A percentile compares a stretch with the other conserved stretches of the same genome.
Conservation (phyloP, 2,329 filamentous ascomycete species). For the Fusarium drepaniforme region DNA sequence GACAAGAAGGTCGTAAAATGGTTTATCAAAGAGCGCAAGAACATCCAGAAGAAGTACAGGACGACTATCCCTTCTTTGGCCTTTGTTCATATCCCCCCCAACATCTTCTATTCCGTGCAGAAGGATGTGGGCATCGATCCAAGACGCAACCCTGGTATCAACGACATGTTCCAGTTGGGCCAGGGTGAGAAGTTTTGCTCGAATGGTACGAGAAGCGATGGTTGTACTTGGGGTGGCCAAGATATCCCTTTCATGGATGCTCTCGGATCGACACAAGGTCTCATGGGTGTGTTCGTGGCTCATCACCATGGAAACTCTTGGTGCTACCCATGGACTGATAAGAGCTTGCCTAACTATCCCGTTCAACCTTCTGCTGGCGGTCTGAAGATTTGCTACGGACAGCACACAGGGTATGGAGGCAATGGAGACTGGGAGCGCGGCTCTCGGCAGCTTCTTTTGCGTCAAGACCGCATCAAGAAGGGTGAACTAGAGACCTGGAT, state of each 20-base stretch:
- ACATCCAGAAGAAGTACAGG: slow-evolving; percentile 36
- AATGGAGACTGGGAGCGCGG: slow-evolving; percentile 72
- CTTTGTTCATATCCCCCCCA: slow-evolving; percentile 61
- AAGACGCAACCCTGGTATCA: slow-evolving; percentile 55
- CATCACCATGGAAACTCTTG: slow-evolving; percentile 71
- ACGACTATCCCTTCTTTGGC: slow-evolving; percentile 56
- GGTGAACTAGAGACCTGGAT: slow-evolving; percentile 67
- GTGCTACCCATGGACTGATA: slow-evolving; percentile 56
- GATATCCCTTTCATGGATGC: slow-evolving; percentile 70
- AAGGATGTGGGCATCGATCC: slow-evolving; percentile 49
- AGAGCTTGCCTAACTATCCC: background rate
- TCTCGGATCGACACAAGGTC: slow-evolving; percentile 59
- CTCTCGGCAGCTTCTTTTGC: slow-evolving; percentile 50
- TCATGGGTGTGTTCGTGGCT: slow-evolving; percentile 67
- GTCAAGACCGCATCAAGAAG: slow-evolving; percentile 53
- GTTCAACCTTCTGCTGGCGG: slow-evolving; percentile 40
- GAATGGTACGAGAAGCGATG: slow-evolving; percentile 52
- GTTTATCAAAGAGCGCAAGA: slow-evolving; percentile 50
- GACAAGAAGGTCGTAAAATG: slow-evolving; percentile 56
- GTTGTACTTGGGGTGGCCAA: slow-evolving; percentile 56
- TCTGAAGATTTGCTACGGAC: slow-evolving; percentile 63
- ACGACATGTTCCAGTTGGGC: slow-evolving; percentile 54
- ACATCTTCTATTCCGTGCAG: slow-evolving; percentile 55
- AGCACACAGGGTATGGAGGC: slow-evolving; percentile 74
- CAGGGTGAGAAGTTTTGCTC: slow-evolving; percentile 58